Evolutionary conservation across 148 eudicot genomes (phyloP).

Genomic region (Rheum nobile): DNA sequence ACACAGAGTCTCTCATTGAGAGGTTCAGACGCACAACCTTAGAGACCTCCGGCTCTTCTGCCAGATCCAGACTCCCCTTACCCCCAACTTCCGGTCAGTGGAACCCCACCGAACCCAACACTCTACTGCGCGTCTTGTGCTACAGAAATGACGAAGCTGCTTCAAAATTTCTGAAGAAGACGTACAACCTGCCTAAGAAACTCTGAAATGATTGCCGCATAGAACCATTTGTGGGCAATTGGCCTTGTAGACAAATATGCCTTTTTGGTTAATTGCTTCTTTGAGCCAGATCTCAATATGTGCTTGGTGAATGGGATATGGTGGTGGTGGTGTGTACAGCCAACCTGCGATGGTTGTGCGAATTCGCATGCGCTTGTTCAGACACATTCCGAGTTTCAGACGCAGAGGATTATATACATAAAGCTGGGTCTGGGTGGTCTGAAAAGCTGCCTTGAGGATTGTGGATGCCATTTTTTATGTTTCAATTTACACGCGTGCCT

Average conservation of each 20-base stretch:
- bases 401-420: not conserved
- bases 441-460: not conserved
- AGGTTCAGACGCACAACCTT: slow-evolving; percentile 52
- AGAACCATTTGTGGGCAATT: not conserved
- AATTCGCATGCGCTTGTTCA: not conserved
- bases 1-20: slow-evolving; percentile 68
- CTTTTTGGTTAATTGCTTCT: too few relatives aligned
- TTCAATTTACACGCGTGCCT: not conserved
- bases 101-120: slow-evolving; percentile 82
- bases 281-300: not conserved
- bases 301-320: not conserved
- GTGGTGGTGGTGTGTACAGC: not conserved
- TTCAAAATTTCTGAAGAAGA: slow-evolving; percentile 75
- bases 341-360: not conserved
- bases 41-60: slow-evolving; percentile 74
- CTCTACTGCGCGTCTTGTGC: slow-evolving; percentile 82
- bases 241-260: too few relatives aligned
- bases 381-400: not conserved
- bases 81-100: slow-evolving; percentile 94
- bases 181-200: slow-evolving; percentile 84
- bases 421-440: not conserved
- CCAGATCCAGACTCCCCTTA: slow-evolving; percentile 68
- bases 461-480: not conserved
- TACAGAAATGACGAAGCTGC: slow-evolving; percentile 81
- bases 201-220: slow-evolving; percentile 16